phyloP scores from a whole-genome alignment of 192 early-diverging fungal species.

The Lobosporangium transversale region DNA sequence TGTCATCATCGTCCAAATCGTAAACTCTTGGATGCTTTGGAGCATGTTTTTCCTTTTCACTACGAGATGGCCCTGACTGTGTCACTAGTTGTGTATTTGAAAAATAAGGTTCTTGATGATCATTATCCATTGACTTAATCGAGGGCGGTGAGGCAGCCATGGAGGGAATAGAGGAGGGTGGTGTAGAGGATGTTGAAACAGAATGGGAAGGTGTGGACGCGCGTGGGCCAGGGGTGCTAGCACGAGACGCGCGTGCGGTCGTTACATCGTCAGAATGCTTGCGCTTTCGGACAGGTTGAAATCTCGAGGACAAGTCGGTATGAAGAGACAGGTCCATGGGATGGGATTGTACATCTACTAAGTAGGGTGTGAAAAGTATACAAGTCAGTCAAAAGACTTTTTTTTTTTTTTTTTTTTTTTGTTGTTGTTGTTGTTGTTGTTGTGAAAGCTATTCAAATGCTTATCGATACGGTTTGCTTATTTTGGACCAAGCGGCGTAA shows the following conservation, averaged over 20 bases:
- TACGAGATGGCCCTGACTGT: not conserved
- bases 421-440: too few species aligned
- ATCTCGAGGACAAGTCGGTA: conserved; percentile 6
- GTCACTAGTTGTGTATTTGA: conserved; percentile 1
- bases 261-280: conserved; percentile 22
- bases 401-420: too few species aligned
- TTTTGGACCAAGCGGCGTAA: too few species aligned
- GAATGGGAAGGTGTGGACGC: conserved; percentile 17
- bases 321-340: conserved; percentile 7
- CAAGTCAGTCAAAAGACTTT: too few species aligned
- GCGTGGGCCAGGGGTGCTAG: conserved; percentile 25
- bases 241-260: conserved; percentile 13
- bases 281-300: conserved; percentile 16
- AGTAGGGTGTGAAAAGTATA: too few species aligned
- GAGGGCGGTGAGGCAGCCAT: conserved; percentile 12
- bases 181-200: conserved; percentile 7
- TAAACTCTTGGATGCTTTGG: conserved; percentile 13
- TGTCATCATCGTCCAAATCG: conserved; percentile 8
- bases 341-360: conserved; percentile 16
- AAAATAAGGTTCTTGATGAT: not conserved
- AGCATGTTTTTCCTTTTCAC: not conserved
- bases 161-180: conserved; percentile 21
- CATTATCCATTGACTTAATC: conserved; percentile 1
- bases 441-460: too few species aligned
- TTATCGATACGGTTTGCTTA: too few species aligned